Conservation (phyloP, 768 basidiomycete species). For the Boletus rubropictus region DNA sequence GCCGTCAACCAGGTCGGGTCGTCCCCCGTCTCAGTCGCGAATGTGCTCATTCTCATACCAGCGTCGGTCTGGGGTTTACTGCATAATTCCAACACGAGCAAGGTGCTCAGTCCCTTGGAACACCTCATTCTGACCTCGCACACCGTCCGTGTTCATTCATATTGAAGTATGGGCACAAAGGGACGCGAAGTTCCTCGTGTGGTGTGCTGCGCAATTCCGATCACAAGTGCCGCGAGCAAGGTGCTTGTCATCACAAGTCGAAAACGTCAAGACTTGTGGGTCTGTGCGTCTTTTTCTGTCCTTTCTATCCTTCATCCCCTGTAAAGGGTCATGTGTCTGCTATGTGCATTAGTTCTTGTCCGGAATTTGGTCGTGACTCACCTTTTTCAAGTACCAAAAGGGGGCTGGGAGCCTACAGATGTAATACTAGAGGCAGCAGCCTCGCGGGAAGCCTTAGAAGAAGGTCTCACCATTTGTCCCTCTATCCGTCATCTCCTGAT, state of each 20-base stretch:
- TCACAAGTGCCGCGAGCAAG: constrained; percentile 65
- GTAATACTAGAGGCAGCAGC: constrained; percentile 79
- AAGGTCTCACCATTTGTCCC: constrained; percentile 88
- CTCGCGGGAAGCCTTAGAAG: constrained; percentile 88
- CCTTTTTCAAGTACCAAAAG: constrained; percentile 70
- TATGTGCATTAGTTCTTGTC: neutral
- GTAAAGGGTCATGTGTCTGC: neutral
- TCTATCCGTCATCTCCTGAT: constrained; percentile 72
- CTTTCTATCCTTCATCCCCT: neutral
- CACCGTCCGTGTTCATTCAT: constrained; percentile 1
- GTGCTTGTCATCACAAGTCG: constrained; percentile 81
- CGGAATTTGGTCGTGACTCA: constrained; percentile 4
- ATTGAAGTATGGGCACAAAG: constrained; percentile 49
- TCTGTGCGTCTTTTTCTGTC: constrained; percentile 60
- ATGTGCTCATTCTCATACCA: constrained; percentile 7
- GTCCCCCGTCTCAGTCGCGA: neutral
- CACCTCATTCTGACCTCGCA: neutral
- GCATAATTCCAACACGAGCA: constrained; percentile 1
- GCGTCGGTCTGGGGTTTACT: constrained; percentile 1
- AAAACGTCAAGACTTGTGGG: constrained; percentile 76
- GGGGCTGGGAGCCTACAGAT: constrained; percentile 84
- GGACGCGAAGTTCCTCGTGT: constrained; percentile 76
- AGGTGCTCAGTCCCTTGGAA: neutral
- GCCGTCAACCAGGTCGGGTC: constrained; percentile 9
- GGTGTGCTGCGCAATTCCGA: constrained; percentile 89